Evolutionary conservation across 2,329 filamentous ascomycete genomes (phyloP).

Genomic region (Seiridium unicorne): DNA sequence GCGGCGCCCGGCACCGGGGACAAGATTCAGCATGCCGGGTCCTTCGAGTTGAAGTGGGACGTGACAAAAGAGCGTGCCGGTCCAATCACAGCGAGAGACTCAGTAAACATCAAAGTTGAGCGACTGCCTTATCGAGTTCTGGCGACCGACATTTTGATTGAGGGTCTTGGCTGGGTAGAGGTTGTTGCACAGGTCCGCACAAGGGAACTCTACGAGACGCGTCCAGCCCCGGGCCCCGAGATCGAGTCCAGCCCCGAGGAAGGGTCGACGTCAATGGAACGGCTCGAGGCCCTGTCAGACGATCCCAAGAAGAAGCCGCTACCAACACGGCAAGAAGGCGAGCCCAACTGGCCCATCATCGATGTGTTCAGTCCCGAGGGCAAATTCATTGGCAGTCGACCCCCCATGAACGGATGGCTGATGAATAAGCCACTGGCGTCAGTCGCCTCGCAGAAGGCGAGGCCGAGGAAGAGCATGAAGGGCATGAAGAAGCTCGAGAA

Average conservation of each 20-base stretch:
- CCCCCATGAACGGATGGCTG: conserved; percentile 71
- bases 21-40: conserved; percentile 68
- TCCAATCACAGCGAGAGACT: conserved; percentile 63
- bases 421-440: conserved; percentile 55
- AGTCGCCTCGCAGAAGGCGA: conserved; percentile 44
- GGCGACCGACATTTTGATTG: conserved; percentile 80
- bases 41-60: conserved; percentile 74
- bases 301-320: neutral
- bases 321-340: conserved; percentile 13
- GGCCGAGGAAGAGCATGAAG: conserved; percentile 72
- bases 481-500: conserved; percentile 54
- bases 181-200: conserved; percentile 77
- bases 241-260: conserved; percentile 6
- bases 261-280: conserved; percentile 18
- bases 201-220: conserved; percentile 39
- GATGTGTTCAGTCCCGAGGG: conserved; percentile 86
- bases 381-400: conserved; percentile 67
- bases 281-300: conserved; percentile 14
- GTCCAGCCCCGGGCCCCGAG: neutral
- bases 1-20: conserved; percentile 55
- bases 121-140: conserved; percentile 77
- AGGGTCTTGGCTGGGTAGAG: conserved; percentile 93
- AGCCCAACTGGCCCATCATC: conserved; percentile 63
- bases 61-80: conserved; percentile 79
- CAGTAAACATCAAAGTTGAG: conserved; percentile 62